Base-by-base conservation (phyloP, 2,329 filamentous ascomycete species). In the Aaosphaeria pasadenensis region DNA sequence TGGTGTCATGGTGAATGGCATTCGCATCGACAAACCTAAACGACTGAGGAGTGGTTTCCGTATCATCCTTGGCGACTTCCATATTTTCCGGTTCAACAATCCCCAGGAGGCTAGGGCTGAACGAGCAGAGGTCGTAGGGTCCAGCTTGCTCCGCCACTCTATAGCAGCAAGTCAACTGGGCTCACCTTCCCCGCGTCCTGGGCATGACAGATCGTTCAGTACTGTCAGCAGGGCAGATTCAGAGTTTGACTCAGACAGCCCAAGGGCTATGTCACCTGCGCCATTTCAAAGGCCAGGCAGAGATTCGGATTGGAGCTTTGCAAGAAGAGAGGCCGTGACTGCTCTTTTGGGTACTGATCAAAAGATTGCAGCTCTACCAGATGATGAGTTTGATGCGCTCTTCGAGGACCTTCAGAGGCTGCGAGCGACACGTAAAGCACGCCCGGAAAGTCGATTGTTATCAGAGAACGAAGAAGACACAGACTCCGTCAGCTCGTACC, bases 1-100 rank as follows among this genome's bases (percentile, higher is more conserved):
- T 1, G 90, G 91, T 7, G 89, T 99, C 49, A 99, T 99, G 94
- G 90, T 99, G 45, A 99, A 99, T 62, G 94, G 94, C 49, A 83
- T 92, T 55, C 87, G 91, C 13, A 88, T 97, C 46, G 84, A 91
- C 46, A 91, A 91, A 62, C 86, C 91, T 1, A 91, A 87, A 56
- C 83, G 91, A 55, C 77, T 99, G 39, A 87, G 91, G 64, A 96
- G 91, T 61, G 94, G 94, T 5, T 96, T 91, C 67, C 87, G 94
- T 52, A 88, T 99, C 46, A 99, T 99, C 53, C 78, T 99, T 7
- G 94, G 94, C 38, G 94, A 99, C 70, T 99, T 99, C 60, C 94
- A 99, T 69, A 99, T 99, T 52, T 97, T 99, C 74, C 82, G 94
- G 48, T 99, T 99, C 77, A 99, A 97, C 62, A 91, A 99, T 66